phyloP scores from a whole-genome alignment of 371 early-diverging fungal genomes.

The Coemansia sp. region DNA sequence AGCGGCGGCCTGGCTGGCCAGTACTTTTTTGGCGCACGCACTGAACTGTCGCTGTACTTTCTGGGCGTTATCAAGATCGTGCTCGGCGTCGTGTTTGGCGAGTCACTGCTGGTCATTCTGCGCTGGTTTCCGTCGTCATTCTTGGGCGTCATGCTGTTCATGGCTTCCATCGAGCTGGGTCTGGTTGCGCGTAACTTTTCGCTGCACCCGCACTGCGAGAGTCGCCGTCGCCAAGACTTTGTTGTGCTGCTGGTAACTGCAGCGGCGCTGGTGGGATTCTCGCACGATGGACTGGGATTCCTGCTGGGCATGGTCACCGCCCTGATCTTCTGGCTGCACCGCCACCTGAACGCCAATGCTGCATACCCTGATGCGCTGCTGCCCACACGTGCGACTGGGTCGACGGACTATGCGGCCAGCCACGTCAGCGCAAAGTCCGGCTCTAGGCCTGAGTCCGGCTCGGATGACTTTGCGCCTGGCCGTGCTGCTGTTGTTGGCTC shows the following conservation, averaged over 20 bases:
- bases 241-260: constrained; percentile 67
- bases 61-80: constrained; percentile 74
- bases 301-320: constrained; percentile 62
- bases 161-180: constrained; percentile 77
- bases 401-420: constrained; percentile 1
- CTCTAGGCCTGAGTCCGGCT: neutral
- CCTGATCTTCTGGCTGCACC: constrained; percentile 49
- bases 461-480: neutral
- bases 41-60: constrained; percentile 73
- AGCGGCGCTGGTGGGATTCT: constrained; percentile 68
- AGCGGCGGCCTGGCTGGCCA: constrained; percentile 91
- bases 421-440: neutral
- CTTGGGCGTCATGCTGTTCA: constrained; percentile 83
- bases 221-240: constrained; percentile 61
- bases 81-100: constrained; percentile 77
- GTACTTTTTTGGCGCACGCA: constrained; percentile 89
- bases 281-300: constrained; percentile 84
- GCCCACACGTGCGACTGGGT: constrained; percentile 5
- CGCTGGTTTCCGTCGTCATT: constrained; percentile 70
- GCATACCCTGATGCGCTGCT: constrained; percentile 1
- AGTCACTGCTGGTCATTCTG: constrained; percentile 70
- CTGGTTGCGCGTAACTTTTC: constrained; percentile 62
- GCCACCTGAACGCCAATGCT: neutral
- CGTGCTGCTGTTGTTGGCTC: neutral
- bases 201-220: constrained; percentile 29